Evolutionary conservation across 352 stramenopile genomes (phyloP).

Genomic region (Phytophthora pseudosyringae): DNA sequence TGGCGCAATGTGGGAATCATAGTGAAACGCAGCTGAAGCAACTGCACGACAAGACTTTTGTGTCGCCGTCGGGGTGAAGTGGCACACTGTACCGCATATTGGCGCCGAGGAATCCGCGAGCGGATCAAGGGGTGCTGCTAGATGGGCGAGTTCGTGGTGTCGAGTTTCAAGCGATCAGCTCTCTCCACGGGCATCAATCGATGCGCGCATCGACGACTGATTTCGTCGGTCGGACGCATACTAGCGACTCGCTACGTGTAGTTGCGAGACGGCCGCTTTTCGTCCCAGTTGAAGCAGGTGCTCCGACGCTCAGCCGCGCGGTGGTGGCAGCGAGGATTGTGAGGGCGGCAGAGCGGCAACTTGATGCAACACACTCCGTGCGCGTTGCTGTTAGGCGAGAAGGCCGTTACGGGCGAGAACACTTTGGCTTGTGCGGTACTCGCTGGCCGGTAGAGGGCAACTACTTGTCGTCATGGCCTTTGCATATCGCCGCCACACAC

Average conservation of each 20-base stretch:
- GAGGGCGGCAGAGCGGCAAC: conserved; percentile 6
- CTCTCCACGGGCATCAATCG: not conserved
- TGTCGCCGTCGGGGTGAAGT: not conserved
- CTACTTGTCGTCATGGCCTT: not conserved
- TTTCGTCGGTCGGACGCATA: not conserved
- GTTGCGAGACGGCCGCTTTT: not conserved
- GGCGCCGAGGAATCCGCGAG: not conserved
- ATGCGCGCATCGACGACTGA: conserved; percentile 11
- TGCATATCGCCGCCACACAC: not conserved
- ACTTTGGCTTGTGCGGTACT: conserved; percentile 2
- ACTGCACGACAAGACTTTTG: conserved; percentile 12
- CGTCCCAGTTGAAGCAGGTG: conserved; percentile 21
- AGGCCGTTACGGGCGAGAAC: conserved; percentile 15
- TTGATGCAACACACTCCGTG: too few species aligned
- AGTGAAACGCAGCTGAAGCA: not conserved
- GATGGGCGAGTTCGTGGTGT: conserved; percentile 13
- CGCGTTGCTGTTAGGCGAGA: conserved; percentile 6
- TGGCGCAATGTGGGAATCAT: not conserved
- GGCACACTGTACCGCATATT: conserved; percentile 9
- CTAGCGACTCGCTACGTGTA: too few species aligned
- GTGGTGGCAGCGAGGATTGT: conserved; percentile 10
- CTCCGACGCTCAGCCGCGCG: not conserved
- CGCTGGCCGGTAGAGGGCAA: conserved; percentile 1
- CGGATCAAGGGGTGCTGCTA: conserved; percentile 6
- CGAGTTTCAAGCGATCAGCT: conserved; percentile 7